These are phyloP conservation scores for Phytopythium litorale DNA, from an alignment of 352 stramenopile genomes.

Conservation along the genomic window DNA sequence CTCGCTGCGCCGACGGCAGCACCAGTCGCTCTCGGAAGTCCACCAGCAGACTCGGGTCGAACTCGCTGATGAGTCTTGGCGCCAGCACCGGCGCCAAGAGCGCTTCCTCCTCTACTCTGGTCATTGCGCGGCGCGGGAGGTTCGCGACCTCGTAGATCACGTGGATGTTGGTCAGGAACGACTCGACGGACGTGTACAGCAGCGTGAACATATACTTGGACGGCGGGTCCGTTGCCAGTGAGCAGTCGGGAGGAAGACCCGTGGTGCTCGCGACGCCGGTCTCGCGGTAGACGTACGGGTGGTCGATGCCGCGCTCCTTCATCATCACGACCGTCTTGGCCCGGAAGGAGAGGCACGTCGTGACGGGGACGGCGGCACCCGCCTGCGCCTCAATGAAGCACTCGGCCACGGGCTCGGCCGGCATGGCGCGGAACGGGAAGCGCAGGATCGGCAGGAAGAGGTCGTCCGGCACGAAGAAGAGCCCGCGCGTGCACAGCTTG, in stretches of 20 bases:
- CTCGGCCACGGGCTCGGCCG: constrained; percentile 38
- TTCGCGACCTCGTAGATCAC: constrained; percentile 56
- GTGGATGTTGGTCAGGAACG: constrained; percentile 63
- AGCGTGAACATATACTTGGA: constrained; percentile 76
- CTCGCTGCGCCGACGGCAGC: constrained; percentile 36
- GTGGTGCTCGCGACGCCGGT: constrained; percentile 8
- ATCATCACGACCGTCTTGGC: constrained; percentile 64
- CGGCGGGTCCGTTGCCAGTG: constrained; percentile 11
- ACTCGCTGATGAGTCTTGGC: constrained; percentile 48
- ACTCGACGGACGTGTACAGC: constrained; percentile 54
- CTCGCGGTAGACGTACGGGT: constrained; percentile 54
- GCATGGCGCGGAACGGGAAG: constrained; percentile 77
- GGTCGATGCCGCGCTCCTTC: constrained; percentile 64
- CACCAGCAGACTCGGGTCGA: constrained; percentile 78
- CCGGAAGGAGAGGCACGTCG: constrained; percentile 58
- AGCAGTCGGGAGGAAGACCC: constrained; percentile 6
- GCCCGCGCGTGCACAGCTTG: constrained; percentile 84
- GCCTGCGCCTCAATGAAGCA: constrained; percentile 30
- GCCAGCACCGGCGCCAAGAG: constrained; percentile 61
- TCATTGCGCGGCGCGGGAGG: constrained; percentile 38
- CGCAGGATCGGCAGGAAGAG: constrained; percentile 63
- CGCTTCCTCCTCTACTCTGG: constrained; percentile 61
- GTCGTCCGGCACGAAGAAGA: constrained; percentile 88
- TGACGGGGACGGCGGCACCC: constrained; percentile 6
- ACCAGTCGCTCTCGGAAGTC: constrained; percentile 81